Percentiles rank a stretch among this genome's conserved stretches.
Evolutionary conservation across 139 green algal genomes (phyloP).

Genomic region (Picochlorum sp.): DNA sequence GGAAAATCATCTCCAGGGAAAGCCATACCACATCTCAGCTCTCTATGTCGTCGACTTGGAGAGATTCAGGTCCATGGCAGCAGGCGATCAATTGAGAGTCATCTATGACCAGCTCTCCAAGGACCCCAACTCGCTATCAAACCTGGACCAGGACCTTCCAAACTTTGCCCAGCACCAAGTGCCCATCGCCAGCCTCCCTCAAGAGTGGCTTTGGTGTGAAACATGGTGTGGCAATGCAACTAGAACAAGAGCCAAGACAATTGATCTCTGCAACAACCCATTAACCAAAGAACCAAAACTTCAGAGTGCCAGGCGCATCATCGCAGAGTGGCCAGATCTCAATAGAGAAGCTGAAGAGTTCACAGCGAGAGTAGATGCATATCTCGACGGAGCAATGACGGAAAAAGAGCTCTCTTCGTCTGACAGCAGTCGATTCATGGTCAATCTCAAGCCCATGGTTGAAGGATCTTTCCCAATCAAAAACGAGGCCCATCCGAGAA

Average conservation of each 20-base stretch:
- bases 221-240: constrained; percentile 95
- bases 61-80: constrained; percentile 65
- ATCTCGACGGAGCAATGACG: constrained; percentile 11
- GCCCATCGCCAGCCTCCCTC: constrained; percentile 82
- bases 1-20: constrained; percentile 83
- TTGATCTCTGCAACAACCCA: constrained; percentile 99
- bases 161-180: constrained; percentile 91
- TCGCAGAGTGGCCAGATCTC: constrained; percentile 78
- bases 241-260: constrained; percentile 74
- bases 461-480: constrained; percentile 10
- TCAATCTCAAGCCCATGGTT: constrained; percentile 24
- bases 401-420: constrained; percentile 7
- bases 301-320: constrained; percentile 76
- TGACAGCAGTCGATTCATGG: constrained; percentile 8
- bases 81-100: constrained; percentile 73
- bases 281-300: constrained; percentile 99
- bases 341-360: constrained; percentile 65
- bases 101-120: constrained; percentile 91
- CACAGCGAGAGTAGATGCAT: constrained; percentile 35
- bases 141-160: constrained; percentile 96
- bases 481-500: no score
- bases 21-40: constrained; percentile 95
- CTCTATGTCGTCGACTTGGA: constrained; percentile 95
- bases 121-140: constrained; percentile 92
- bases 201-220: constrained; percentile 99